A percentile compares a stretch with the other conserved stretches of the same genome.
phyloP scores from a whole-genome alignment of 1,284 basidiomycete genomes.

The Cystobasidium sp. region DNA sequence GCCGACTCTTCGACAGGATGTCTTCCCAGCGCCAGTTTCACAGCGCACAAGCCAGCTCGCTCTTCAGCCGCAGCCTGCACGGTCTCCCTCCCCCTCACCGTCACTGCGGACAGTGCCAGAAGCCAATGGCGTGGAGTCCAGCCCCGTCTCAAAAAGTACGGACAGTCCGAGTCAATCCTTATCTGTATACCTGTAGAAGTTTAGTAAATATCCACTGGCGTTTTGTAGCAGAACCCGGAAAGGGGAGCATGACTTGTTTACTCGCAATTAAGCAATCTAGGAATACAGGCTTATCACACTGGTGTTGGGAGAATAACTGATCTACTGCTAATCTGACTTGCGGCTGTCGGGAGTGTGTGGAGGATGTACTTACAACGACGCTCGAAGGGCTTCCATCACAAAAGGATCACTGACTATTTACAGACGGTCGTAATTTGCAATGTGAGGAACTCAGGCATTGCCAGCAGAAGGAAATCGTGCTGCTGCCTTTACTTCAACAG shows the following conservation, averaged over 20 bases:
- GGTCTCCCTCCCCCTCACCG: constrained; percentile 31
- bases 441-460: neutral
- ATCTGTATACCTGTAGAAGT: constrained; percentile 9
- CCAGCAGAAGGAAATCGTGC: neutral
- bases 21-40: constrained; percentile 56
- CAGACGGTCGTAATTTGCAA: neutral
- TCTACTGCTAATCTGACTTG: no score
- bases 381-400: no score
- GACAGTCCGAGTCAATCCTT: constrained; percentile 23
- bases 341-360: no score
- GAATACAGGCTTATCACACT: no score
- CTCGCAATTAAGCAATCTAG: no score
- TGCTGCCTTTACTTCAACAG: constrained; percentile 10
- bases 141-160: neutral
- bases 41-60: constrained; percentile 36
- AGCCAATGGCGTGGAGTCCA: neutral
- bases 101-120: constrained; percentile 12
- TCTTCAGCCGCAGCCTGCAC: constrained; percentile 34
- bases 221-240: constrained; percentile 9
- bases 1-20: constrained; percentile 78
- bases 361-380: no score
- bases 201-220: neutral
- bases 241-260: neutral
- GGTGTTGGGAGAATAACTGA: no score
- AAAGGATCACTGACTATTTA: no score